These are phyloP conservation scores for Paxillus rubicundulus DNA, from an alignment of 768 basidiomycete genomes.

Conservation along the genomic window DNA sequence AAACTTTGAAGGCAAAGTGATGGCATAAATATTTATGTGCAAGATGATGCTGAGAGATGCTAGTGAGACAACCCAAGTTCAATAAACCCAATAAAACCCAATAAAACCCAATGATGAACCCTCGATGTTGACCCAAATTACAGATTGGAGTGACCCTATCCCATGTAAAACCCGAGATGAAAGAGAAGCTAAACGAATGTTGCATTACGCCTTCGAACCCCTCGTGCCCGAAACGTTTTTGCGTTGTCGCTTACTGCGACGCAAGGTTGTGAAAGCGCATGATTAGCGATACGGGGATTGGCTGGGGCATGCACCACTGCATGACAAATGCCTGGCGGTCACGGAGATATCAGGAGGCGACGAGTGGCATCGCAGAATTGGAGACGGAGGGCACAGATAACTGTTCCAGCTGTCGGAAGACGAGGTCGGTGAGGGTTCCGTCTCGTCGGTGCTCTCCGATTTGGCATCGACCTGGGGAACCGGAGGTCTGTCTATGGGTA, in stretches of 20 bases:
- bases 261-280: slow-evolving; percentile 20
- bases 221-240: slow-evolving; percentile 27
- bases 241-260: slow-evolving; percentile 11
- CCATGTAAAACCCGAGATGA: slow-evolving; percentile 4
- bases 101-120: slow-evolving; percentile 1
- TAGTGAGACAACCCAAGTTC: neutral
- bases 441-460: slow-evolving; percentile 15
- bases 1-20: neutral
- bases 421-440: slow-evolving; percentile 18
- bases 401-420: slow-evolving; percentile 19
- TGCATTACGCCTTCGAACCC: slow-evolving; percentile 3
- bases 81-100: no score
- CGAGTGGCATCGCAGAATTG: slow-evolving; percentile 24
- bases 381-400: slow-evolving; percentile 15
- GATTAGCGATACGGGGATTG: slow-evolving; percentile 14
- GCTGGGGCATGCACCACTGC: slow-evolving; percentile 10
- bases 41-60: no score
- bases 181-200: neutral
- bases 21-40: neutral
- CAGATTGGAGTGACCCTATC: neutral
- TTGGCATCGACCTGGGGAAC: slow-evolving; percentile 12
- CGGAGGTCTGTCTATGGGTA: slow-evolving; percentile 35
- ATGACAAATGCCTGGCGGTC: slow-evolving; percentile 8
- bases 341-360: slow-evolving; percentile 14
- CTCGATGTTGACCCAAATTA: slow-evolving; percentile 9